Base-by-base conservation (phyloP, 2,329 filamentous ascomycete species). In the Daldinia eschscholtzii region DNA sequence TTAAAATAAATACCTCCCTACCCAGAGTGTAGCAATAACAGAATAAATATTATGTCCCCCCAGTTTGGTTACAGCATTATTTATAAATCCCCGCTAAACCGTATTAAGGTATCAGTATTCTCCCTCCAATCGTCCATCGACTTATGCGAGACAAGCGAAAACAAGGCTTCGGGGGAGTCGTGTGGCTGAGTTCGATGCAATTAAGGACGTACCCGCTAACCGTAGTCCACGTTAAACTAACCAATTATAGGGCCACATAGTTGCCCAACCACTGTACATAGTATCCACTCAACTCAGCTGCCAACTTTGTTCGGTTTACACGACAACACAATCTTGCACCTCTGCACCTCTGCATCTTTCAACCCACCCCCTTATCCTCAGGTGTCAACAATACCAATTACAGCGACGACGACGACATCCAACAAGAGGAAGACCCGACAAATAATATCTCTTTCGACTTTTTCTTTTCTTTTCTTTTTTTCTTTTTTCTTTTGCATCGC, bases 221-320 rank as follows among this genome's bases (percentile, higher is more conserved):
- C 13, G 56, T 52, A 60, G 66, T 67, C 67, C 67, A 70, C 67
- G 63, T 67, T 48, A 26, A 60, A 57, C 20, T n/a, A 42, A 15
- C 68, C 68, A 70, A 65, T 70, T 18, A 52, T 52, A 52, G 26
- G 46, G 26, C 28, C 28, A 35, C 6, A 62, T 56, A 5, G 35
- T 35, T 35, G 6, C 48, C 62, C 50, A 65, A 42, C 61, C 68
- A 41, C 61, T 26, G 57, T 41, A 39, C 13, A 23, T 13, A 15
- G 30, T 33, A 39, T 39, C 35, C 13, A n/a, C 26, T 13, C 13
- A 35, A 70, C 65, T 68, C 65, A 68, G 65, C 68, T 65, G 68
- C 65, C 68, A 70, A 68, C 61, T 70, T 70, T 70, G 65, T 68
- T 33, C 61, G 59, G 55, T 70, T 62, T 70, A 65, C 68, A 70